phyloP scores from a whole-genome alignment of 1,284 basidiomycete species.

The Cutaneotrichosporon sp. region DNA sequence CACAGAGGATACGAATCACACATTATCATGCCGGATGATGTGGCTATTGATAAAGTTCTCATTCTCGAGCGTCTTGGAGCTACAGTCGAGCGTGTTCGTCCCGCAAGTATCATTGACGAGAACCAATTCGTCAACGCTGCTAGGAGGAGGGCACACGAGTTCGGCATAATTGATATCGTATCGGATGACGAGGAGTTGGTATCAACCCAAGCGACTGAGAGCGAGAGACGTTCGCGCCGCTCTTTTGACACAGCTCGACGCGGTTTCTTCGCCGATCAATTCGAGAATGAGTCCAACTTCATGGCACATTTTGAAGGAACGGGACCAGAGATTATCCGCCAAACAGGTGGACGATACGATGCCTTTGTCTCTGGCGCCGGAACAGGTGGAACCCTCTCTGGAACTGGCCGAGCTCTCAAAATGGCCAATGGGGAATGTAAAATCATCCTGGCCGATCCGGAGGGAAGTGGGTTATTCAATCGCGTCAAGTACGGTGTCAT shows the following conservation, averaged over 20 bases:
- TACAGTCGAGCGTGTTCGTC: constrained; percentile 76
- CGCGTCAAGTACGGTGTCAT: constrained; percentile 92
- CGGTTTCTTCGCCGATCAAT: constrained; percentile 83
- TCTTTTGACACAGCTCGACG: constrained; percentile 36
- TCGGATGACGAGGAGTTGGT: constrained; percentile 49
- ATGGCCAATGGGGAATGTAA: constrained; percentile 55
- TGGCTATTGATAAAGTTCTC: constrained; percentile 84
- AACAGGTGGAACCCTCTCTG: constrained; percentile 93
- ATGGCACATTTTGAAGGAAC: constrained; percentile 86
- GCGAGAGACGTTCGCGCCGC: constrained; percentile 39
- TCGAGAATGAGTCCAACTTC: constrained; percentile 90
- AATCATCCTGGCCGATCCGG: constrained; percentile 85
- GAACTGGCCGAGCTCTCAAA: constrained; percentile 75
- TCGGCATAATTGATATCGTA: constrained; percentile 59
- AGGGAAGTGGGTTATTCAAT: constrained; percentile 89
- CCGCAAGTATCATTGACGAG: constrained; percentile 86
- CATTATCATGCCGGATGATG: constrained; percentile 92
- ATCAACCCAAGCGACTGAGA: constrained; percentile 60
- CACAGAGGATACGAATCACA: constrained; percentile 56
- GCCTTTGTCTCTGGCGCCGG: constrained; percentile 95
- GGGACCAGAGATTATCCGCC: constrained; percentile 92
- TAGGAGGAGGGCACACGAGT: constrained; percentile 68
- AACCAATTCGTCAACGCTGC: constrained; percentile 86
- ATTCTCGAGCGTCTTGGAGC: constrained; percentile 83
- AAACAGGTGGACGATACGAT: constrained; percentile 76